Evolutionary conservation across 441 rosid species (phyloP), one percentile per base, ranked within the genome.

Genomic region (Hura crepitans): DNA sequence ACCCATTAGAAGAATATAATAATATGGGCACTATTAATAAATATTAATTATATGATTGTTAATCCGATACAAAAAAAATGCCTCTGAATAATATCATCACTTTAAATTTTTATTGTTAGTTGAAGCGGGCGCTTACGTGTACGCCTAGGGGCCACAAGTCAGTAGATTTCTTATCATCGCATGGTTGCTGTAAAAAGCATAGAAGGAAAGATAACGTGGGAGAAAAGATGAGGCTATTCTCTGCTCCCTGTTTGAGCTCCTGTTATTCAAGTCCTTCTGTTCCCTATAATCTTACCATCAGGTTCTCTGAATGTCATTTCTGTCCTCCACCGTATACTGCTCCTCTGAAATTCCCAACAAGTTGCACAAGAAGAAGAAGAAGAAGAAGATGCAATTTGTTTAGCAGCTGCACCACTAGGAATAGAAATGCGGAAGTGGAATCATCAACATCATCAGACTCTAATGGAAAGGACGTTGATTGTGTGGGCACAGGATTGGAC

Each of bases 401-500:
- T 57, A 18, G 46, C 28, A 51, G 56, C 33, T 80, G 80, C 66
- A 73, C 76, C 45, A 68, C 71, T 14, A 76, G 75, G 74, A 81
- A 76, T 62, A 80, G 76, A 72, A 71, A 75, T 45, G 50, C 37
- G 9, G 82, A 80, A 43, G 50, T 72, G 37, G 78, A 71, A 6
- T 9, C 66, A 68, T 12, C 69, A 60, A 22, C 78, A 17, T 35
- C 81, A 4, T 63, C 66, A 43, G 30, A 31, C 13, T 20, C 59
- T 22, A 66, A 51, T 14, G 25, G 20, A 14, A 42, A 42, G 59
- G 23, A 73, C 1, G 28, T 83, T 66, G 92, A 89, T 66, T 89
- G 91, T 72, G 81, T 82, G 9, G 92, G 88, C 18, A 86, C 89
- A 31, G 96, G 88, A 54, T 78, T 77, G 51, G 83, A 87, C 62